phyloP scores from a whole-genome alignment of 2,329 filamentous ascomycete species.

The Phoma sp. region DNA sequence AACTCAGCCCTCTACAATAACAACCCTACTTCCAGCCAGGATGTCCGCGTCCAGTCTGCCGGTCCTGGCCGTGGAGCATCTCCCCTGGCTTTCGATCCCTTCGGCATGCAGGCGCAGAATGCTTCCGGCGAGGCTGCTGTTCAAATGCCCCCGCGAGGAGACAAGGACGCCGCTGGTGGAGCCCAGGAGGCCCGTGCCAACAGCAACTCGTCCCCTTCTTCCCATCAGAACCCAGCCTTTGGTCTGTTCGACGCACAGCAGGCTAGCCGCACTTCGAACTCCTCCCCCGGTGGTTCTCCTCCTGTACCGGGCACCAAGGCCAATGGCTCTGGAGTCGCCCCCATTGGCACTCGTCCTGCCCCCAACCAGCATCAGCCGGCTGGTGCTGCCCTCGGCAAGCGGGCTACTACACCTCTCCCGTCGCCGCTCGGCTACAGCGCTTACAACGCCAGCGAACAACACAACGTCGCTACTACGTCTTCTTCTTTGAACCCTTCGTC shows the following conservation, averaged over 20 bases:
- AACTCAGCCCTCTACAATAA: conserved; percentile 71
- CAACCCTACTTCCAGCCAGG: conserved; percentile 72
- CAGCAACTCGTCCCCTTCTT: conserved; percentile 84
- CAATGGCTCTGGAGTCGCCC: conserved; percentile 75
- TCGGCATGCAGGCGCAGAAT: conserved; percentile 60
- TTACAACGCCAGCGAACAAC: conserved; percentile 66
- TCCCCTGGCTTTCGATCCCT: conserved; percentile 79
- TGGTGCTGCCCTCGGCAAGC: conserved; percentile 74
- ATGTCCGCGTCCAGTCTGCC: conserved; percentile 65
- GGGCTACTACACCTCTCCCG: conserved; percentile 88
- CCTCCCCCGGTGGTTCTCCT: conserved; percentile 83
- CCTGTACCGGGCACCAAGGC: conserved; percentile 70
- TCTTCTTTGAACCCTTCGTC: conserved; percentile 65
- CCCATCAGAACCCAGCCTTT: conserved; percentile 62
- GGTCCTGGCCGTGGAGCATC: conserved; percentile 74
- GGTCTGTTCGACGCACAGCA: conserved; percentile 65
- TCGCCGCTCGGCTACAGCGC: conserved; percentile 76
- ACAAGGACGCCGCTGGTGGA: conserved; percentile 53
- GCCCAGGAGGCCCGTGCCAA: conserved; percentile 74
- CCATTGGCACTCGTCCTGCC: conserved; percentile 88
- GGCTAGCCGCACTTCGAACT: conserved; percentile 80
- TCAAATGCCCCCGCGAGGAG: conserved; percentile 58
- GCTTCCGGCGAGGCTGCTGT: conserved; percentile 60
- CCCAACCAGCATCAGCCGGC: conserved; percentile 63
- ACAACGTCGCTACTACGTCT: conserved; percentile 57